Conservation (phyloP, 2,329 filamentous ascomycete species). For the Aspergillus quadrilineatus region DNA sequence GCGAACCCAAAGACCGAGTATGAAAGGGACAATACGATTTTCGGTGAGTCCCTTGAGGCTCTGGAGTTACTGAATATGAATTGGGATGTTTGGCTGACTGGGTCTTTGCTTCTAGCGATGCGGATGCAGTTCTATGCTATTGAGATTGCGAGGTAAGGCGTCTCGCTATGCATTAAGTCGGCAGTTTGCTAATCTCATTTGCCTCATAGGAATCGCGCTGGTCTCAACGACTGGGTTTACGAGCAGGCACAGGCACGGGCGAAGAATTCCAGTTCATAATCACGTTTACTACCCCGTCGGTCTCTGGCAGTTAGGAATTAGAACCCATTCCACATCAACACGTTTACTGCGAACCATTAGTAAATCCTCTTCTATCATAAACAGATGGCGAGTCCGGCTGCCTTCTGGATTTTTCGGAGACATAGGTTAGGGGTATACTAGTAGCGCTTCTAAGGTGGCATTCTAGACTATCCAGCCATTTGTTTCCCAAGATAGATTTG, state of each 20-base stretch:
- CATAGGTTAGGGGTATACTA: background rate
- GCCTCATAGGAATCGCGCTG: conserved; percentile 68
- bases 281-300: background rate
- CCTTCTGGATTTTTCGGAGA: background rate
- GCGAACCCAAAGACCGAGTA: conserved; percentile 78
- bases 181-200: background rate
- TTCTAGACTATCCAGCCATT: background rate
- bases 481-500: background rate
- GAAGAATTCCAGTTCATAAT: conserved; percentile 37
- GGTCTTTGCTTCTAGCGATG: conserved; percentile 48
- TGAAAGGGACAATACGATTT: conserved; percentile 84
- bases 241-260: conserved; percentile 63
- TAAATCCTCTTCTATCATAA: background rate
- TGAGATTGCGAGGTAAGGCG: conserved; percentile 65
- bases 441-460: background rate
- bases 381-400: background rate
- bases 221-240: conserved; percentile 96
- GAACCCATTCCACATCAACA: conserved; percentile 3
- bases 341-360: background rate
- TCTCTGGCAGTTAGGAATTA: conserved; percentile 3
- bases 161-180: background rate
- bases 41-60: conserved; percentile 59
- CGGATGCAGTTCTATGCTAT: conserved; percentile 83
- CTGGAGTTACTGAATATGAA: background rate
- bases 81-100: conserved; percentile 14